These are phyloP conservation scores for Paspalum vaginatum DNA, from an alignment of 176 grass and related monocot genomes.

Conservation along the genomic window DNA sequence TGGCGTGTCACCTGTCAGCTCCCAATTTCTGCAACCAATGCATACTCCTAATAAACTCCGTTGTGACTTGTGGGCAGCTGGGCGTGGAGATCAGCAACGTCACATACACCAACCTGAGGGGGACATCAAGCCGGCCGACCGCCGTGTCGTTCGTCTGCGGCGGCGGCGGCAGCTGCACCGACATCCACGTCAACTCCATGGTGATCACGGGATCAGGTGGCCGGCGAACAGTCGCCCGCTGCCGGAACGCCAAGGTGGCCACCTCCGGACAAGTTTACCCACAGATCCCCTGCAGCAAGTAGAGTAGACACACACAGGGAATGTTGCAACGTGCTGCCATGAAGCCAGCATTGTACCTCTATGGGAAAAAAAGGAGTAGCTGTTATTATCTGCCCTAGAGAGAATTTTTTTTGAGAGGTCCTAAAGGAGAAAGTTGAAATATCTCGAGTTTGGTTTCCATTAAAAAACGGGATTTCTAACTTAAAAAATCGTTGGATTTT, in stretches of 20 bases:
- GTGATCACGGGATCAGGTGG: neutral
- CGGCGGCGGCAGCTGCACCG: conserved; percentile 27
- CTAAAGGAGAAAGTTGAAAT: neutral
- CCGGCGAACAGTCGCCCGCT: neutral
- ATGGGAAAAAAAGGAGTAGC: neutral
- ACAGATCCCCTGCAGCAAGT: conserved; percentile 15
- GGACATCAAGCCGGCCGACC: conserved; percentile 30
- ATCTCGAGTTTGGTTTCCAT: neutral
- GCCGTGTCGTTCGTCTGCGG: conserved; percentile 37
- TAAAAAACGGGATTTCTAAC: no score
- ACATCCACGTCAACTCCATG: conserved; percentile 29
- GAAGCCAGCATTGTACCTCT: neutral
- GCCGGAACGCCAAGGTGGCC: conserved; percentile 17
- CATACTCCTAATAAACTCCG: no score
- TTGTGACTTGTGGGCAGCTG: neutral
- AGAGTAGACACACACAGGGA: neutral
- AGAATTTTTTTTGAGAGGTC: neutral
- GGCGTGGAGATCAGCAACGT: conserved; percentile 38
- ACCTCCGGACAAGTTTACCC: conserved; percentile 22
- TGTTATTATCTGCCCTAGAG: neutral
- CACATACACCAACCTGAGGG: conserved; percentile 19
- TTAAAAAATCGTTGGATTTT: neutral
- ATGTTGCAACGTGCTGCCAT: neutral
- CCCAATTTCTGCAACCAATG: no score
- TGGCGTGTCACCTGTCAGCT: no score